Evolutionary conservation across 2,329 filamentous ascomycete genomes (phyloP).

Genomic region (Xylaria sp.): DNA sequence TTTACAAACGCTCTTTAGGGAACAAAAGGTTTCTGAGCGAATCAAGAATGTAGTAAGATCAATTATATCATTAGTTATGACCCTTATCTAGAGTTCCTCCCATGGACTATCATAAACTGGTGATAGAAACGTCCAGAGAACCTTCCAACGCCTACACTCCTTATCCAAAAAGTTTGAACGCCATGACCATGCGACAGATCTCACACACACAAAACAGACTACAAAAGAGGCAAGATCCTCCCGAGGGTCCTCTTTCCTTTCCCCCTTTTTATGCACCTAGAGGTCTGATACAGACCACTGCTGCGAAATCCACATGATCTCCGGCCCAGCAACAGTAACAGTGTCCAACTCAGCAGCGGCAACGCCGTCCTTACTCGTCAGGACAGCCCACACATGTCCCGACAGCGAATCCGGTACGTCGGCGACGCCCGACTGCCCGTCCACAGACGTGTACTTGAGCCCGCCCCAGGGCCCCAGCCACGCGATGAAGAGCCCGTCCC

Average conservation of each 20-base stretch:
- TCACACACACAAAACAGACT: not conserved
- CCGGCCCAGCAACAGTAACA: slow-evolving; percentile 51
- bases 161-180: not conserved
- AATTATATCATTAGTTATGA: slow-evolving; percentile 17
- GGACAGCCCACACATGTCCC: slow-evolving; percentile 53
- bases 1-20: not conserved
- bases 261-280: not conserved
- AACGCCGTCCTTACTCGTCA: slow-evolving; percentile 46
- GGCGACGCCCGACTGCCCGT: slow-evolving; percentile 38
- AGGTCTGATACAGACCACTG: slow-evolving; percentile 39
- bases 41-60: not conserved
- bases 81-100: slow-evolving; percentile 3
- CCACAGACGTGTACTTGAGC: slow-evolving; percentile 48
- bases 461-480: slow-evolving; percentile 54
- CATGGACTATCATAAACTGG: not conserved
- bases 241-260: not conserved
- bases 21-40: no score
- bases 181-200: slow-evolving; percentile 6
- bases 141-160: slow-evolving; percentile 14
- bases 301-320: slow-evolving; percentile 51
- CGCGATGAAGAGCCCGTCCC: slow-evolving; percentile 47
- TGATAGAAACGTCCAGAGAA: not conserved
- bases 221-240: not conserved
- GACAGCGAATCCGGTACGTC: slow-evolving; percentile 50
- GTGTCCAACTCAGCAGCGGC: slow-evolving; percentile 37